Evolutionary conservation across 176 grass and related monocot species (phyloP).

Genomic region (Eleusine coracana): DNA sequence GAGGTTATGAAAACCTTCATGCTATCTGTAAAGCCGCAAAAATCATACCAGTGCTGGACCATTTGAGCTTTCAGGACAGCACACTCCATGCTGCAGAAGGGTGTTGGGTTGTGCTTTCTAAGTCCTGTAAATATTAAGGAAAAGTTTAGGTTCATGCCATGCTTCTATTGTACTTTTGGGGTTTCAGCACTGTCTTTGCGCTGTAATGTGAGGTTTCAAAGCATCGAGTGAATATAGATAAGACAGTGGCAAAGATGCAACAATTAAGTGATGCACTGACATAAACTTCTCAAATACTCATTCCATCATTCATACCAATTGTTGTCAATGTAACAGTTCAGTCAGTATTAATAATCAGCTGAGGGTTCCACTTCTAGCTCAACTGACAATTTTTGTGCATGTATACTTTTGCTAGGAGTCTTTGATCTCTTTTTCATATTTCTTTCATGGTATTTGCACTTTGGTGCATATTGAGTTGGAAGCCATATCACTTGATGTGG

Average conservation of each 20-base stretch:
- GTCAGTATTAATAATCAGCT: not conserved
- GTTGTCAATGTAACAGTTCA: not conserved
- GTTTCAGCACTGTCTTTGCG: too few relatives aligned
- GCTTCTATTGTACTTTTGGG: not conserved
- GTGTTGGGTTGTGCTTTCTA: not conserved
- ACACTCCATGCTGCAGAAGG: not conserved
- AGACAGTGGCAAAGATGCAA: not conserved
- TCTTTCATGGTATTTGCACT: not conserved
- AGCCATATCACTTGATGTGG: not conserved
- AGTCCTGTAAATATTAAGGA: conserved; percentile 14
- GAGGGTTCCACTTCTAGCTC: not conserved
- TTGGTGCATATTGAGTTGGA: not conserved
- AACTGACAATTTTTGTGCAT: not conserved
- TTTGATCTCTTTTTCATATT: not conserved
- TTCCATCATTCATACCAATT: not conserved
- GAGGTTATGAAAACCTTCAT: conserved; percentile 7
- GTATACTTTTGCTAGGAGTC: not conserved
- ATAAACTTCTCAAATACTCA: not conserved
- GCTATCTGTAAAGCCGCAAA: conserved; percentile 10
- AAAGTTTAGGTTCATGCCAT: not conserved
- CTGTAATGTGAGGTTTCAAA: too few relatives aligned
- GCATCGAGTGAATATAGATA: not conserved
- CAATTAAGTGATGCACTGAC: not conserved
- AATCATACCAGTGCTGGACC: not conserved
- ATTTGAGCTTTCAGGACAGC: not conserved